These are phyloP conservation scores for Colletotrichum sp. DNA, from an alignment of 2,329 filamentous ascomycete species.

Conservation along the genomic window DNA sequence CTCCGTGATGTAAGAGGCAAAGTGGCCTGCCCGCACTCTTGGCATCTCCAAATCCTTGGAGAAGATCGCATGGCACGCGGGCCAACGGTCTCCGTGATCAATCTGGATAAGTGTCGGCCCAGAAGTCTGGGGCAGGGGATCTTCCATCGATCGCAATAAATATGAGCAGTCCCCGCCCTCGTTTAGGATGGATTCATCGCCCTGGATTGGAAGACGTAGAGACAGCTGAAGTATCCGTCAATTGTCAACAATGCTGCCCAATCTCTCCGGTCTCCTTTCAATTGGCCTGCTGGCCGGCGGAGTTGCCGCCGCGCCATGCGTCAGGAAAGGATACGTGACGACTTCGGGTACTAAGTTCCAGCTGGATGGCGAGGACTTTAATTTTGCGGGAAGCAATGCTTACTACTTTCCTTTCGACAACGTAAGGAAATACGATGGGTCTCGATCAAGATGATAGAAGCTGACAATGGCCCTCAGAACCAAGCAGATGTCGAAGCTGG, in stretches of 20 bases:
- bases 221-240: background rate
- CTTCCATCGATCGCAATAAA: background rate
- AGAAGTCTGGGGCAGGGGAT: background rate
- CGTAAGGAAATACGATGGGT: constrained; percentile 34
- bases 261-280: constrained; percentile 15
- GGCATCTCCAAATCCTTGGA: constrained; percentile 6
- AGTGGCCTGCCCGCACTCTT: background rate
- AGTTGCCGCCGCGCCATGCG: constrained; percentile 15
- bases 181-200: background rate
- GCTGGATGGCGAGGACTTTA: constrained; percentile 59
- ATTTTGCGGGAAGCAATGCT: constrained; percentile 63
- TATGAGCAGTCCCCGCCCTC: background rate
- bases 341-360: constrained; percentile 55
- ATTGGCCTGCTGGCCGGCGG: constrained; percentile 18
- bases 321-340: constrained; percentile 50
- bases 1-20: constrained; percentile 4
- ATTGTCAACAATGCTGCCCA: background rate
- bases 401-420: constrained; percentile 62
- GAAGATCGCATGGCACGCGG: constrained; percentile 2
- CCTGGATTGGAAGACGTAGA: background rate
- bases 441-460: background rate
- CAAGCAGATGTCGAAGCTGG: constrained; percentile 52
- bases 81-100: constrained; percentile 11
- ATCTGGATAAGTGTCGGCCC: background rate
- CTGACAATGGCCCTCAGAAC: constrained; percentile 35